Base-by-base conservation (phyloP, 768 basidiomycete genomes). In the Phlegmacium glaucopus region DNA sequence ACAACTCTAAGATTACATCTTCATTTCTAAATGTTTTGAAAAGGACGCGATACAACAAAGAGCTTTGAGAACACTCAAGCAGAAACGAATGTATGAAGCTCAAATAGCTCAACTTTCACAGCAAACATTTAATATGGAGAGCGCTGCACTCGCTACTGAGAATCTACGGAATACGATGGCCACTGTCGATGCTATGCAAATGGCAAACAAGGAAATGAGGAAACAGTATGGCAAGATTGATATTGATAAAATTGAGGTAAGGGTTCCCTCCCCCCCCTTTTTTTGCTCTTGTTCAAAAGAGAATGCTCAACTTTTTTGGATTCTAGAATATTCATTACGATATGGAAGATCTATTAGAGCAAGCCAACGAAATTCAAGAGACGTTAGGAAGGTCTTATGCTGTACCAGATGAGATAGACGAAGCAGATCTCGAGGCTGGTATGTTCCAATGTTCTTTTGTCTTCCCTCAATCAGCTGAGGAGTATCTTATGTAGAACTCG, bases 131-230 rank as follows among this genome's bases (percentile, higher is more conserved):
- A 98, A 99, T 69, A 98, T 98, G 90, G 94, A 99, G 71, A 93
- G 90, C 45, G 88, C 94, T 10, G 81, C 89, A 11, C 82, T 98
- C 59, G 85, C 91, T 8, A 98, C 95, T n/a, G 96, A 98, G 71
- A 98, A 98, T 67, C 68, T 98, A 59, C 83, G 92, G 54, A 98
- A 97, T 64, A 98, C 96, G 59, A 98, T 99, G 95, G 95, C 92
- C 10, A 97, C 96, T 0, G 82, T 98, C 25, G 92, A 96, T 55
- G 96, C 94, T 5, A 97, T 99, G 94, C 82, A 92, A 63, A 61
- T 77, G 13, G 94, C 96, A 13, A 98, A 97, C 71, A 97, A 94
- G 72, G 94, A 97, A 66, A 79, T 99, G 70, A 82, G 82, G 72
- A 93, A 88, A 65, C 94, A 97, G 70, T 99, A 98, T 62, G 94